phyloP scores from a whole-genome alignment of 176 grass and related monocot genomes.

The Cocos nucifera region DNA sequence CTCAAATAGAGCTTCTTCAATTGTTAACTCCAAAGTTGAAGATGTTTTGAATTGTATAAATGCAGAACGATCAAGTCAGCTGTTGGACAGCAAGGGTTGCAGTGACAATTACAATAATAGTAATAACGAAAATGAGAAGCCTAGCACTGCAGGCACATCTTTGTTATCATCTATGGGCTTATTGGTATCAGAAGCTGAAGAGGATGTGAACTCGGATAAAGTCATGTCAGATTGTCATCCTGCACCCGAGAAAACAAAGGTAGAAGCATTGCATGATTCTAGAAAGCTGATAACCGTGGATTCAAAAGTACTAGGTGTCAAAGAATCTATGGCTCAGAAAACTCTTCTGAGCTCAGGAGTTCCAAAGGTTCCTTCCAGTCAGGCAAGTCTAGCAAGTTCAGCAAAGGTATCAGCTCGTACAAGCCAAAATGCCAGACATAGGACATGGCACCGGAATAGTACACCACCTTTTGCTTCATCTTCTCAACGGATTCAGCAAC shows the following conservation, averaged over 20 bases:
- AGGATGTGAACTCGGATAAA: constrained; percentile 28
- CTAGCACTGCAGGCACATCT: constrained; percentile 19
- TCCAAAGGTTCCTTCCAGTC: constrained; percentile 35
- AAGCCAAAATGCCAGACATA: constrained; percentile 55
- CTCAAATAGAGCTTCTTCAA: constrained; percentile 13
- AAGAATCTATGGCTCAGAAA: constrained; percentile 25
- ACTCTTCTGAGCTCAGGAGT: constrained; percentile 17
- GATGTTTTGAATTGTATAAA: constrained; percentile 20
- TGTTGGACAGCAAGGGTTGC: constrained; percentile 22
- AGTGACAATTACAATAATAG: constrained; percentile 8
- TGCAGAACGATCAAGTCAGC: constrained; percentile 21
- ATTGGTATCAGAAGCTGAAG: constrained; percentile 36
- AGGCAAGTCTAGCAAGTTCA: constrained; percentile 30
- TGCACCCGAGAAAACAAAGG: constrained; percentile 23
- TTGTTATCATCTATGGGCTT: constrained; percentile 27
- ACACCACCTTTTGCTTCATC: constrained; percentile 30
- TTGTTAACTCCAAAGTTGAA: constrained; percentile 21
- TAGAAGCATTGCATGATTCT: constrained; percentile 19
- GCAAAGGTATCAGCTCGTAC: constrained; percentile 24
- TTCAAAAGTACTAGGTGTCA: constrained; percentile 19
- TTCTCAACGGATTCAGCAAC: constrained; percentile 29
- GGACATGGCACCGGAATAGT: constrained; percentile 75
- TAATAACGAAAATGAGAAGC: constrained; percentile 14
- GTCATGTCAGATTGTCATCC: constrained; percentile 13
- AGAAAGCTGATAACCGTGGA: constrained; percentile 25